These are phyloP conservation scores for Chimonanthus praecox DNA, from an alignment of 164 flowering plant genomes.

Conservation along the genomic window DNA sequence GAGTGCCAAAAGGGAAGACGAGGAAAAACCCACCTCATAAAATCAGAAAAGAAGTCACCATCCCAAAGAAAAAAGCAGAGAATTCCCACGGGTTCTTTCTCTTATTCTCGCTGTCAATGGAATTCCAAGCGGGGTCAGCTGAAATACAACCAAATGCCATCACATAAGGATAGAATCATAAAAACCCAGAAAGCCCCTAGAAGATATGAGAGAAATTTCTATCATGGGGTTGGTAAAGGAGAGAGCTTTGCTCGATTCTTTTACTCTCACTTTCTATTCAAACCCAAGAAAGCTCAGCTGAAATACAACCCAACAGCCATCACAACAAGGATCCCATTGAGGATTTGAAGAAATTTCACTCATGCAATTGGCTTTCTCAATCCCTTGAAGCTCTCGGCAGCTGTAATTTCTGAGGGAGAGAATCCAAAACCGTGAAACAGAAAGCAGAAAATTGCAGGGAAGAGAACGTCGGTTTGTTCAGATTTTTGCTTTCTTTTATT, in stretches of 20 bases:
- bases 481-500: background rate
- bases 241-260: too few relatives aligned
- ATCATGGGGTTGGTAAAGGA: too few relatives aligned
- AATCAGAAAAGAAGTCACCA: background rate
- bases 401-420: background rate
- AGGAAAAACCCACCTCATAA: conserved; percentile 2
- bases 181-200: background rate
- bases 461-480: background rate
- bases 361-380: background rate
- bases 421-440: background rate
- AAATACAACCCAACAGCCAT: too few relatives aligned
- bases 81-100: too few relatives aligned
- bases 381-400: background rate
- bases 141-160: background rate
- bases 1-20: background rate
- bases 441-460: background rate
- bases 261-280: too few relatives aligned
- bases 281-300: too few relatives aligned
- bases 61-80: background rate
- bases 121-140: background rate
- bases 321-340: too few relatives aligned
- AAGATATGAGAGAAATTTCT: background rate
- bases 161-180: background rate
- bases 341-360: background rate
- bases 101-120: background rate